Evolutionary conservation across 768 basidiomycete species (phyloP), one percentile per base, ranked within the genome.

Genomic region (Amanita molliuscula): DNA sequence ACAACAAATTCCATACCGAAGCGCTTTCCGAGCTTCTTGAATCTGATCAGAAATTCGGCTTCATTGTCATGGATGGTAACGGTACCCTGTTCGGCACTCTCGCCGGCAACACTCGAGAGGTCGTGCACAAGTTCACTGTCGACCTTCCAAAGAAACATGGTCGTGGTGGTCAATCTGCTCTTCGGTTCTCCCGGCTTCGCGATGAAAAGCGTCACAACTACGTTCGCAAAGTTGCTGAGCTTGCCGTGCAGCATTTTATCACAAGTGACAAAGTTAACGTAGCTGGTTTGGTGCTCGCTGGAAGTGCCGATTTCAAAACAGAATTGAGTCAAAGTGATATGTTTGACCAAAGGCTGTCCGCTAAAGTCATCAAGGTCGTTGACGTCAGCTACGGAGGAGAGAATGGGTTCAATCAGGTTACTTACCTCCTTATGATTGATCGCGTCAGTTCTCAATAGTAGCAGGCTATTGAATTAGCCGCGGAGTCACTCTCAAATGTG

Each of bases 181-280:
- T 98, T 38, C 96, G 96, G 87, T 99, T 99, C 81, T 90, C 95
- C 35, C 95, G 96, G 75, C 81, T 99, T 44, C 88, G 96, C 62
- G 96, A 97, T 66, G 96, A 99, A 73, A 96, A 96, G 67, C 84
- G 96, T 42, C 94, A 98, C 82, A 99, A 98, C 70, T 99, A 99
- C 66, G 95, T 99, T 46, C 88, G 96, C 60, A 99, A 99, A 69
- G 96, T 99, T 52, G 93, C 94, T 46, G 96, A 99, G 68, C 76
- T 79, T 53, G 93, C 96, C 5, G 96, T 98, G 23, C 94, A 97
- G 67, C 92, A 97, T 68, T 99, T 90, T 64, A 96, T 99, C 66
- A 90, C 92, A 51, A 85, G 81, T 66, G 96, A 99, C 74, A 97
- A 94, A 66, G 94, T 98, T 70, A 99, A 99, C 63, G 93, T 97